Base-by-base conservation (phyloP, 768 basidiomycete genomes). In the Plicaturopsis crispa region DNA sequence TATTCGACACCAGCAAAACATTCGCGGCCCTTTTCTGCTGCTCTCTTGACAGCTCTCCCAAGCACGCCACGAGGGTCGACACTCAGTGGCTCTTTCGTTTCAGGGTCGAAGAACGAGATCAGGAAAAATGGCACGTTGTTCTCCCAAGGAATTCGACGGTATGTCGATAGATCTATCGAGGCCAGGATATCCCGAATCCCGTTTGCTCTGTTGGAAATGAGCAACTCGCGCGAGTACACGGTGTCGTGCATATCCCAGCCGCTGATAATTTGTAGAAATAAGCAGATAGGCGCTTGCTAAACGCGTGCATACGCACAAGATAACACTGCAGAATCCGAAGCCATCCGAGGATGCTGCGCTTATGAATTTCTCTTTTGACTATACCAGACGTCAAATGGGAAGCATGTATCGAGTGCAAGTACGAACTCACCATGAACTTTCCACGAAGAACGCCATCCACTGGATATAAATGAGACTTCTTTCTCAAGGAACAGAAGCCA, bases 371-470 rank as follows among this genome's bases (percentile, higher is more conserved):
- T 80, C 72, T 62, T 86, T 96, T 12, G 84, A 86, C 90, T 96
- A 33, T 6, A 34, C n/a, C 26, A 46, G 24, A n/a, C n/a, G n/a
- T n/a, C n/a, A n/a, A n/a, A n/a, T n/a, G n/a, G n/a, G n/a, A n/a
- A n/a, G n/a, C n/a, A n/a, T n/a, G n/a, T n/a, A n/a, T n/a, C n/a
- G n/a, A 24, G 16, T 22, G 7, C 11, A 20, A 16, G 5, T 13
- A 32, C 4, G 2, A 16, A 36, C 68, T 32, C 48, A 84, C 86
- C 85, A 90, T 88, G 54, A 82, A 86, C 62, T 97, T 97, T n/a
- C 94, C 94, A 22, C 94, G 73, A 12, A 96, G 69, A 8, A 97
- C 80, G 20, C 94, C 94, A 60, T 98, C 94, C 24, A 93, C 90
- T 92, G 47, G 19, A 26, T 10, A n/a, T n/a, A 19, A 30, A 31